Conservation (phyloP, 306 rosid species). For the Vachellia collinsii region DNA sequence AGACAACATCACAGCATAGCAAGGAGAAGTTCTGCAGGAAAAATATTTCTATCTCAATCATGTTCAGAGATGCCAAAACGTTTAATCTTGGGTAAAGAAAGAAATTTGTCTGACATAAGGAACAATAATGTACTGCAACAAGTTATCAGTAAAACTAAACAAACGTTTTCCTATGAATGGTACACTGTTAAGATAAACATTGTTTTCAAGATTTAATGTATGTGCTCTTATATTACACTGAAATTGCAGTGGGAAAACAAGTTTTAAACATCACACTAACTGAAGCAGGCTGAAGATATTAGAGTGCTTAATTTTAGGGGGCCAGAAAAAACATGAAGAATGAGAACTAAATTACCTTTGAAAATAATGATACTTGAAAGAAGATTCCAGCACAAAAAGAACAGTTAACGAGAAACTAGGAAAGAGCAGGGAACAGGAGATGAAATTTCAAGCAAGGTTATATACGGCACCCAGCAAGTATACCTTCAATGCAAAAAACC, state of each 20-base stretch:
- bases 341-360: background rate
- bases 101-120: background rate
- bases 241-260: constrained; percentile 26
- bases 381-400: constrained; percentile 7
- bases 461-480: constrained; percentile 22
- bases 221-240: constrained; percentile 5
- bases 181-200: background rate
- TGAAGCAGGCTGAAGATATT: background rate
- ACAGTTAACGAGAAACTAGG: constrained; percentile 3
- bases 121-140: constrained; percentile 25
- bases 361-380: constrained; percentile 21
- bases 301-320: background rate
- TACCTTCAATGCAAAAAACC: constrained; percentile 98
- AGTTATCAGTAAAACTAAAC: background rate
- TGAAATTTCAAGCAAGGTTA: constrained; percentile 10
- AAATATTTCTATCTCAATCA: background rate
- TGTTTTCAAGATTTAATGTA: constrained; percentile 23
- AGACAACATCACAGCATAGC: background rate
- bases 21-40: background rate
- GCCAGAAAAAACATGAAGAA: background rate
- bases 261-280: constrained; percentile 6
- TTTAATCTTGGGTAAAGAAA: constrained; percentile 22
- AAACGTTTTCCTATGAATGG: background rate
- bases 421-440: constrained; percentile 12
- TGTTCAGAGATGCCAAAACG: constrained; percentile 15